Conservation (phyloP, 495 filamentous ascomycete genomes). For the Talaromyces trachyspermus region DNA sequence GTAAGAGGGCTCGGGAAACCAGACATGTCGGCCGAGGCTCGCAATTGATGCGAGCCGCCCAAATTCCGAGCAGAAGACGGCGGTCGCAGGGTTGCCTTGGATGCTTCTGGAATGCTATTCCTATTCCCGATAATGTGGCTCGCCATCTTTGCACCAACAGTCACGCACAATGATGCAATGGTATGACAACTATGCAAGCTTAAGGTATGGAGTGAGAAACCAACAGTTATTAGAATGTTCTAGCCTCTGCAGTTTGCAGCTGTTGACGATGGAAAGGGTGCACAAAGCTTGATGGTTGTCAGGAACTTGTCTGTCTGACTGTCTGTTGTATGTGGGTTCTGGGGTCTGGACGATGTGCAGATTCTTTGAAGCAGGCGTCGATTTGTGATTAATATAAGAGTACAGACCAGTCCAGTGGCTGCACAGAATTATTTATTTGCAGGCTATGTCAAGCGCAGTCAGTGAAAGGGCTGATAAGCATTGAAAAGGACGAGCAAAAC, state of each 20-base stretch:
- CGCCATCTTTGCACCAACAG: conserved; percentile 34
- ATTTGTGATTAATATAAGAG: no score
- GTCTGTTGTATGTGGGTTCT: no score
- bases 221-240: no score
- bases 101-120: conserved; percentile 93
- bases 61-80: conserved; percentile 75
- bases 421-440: conserved; percentile 27
- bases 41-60: conserved; percentile 74
- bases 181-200: no score
- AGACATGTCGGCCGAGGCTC: conserved; percentile 96
- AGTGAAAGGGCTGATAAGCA: no score
- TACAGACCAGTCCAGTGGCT: conserved; percentile 49
- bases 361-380: no score
- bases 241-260: no score
- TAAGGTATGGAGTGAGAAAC: conserved; percentile 8
- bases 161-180: no score
- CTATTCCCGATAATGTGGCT: conserved; percentile 76
- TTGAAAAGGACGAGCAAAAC: conserved; percentile 32
- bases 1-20: conserved; percentile 70
- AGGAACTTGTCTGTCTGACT: no score
- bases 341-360: no score
- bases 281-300: no score
- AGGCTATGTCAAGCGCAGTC: conserved; percentile 13
- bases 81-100: conserved; percentile 81
- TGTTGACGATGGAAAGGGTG: no score